Evolutionary conservation across 495 filamentous ascomycete species (phyloP).

Genomic region (Tuber melanosporum): DNA sequence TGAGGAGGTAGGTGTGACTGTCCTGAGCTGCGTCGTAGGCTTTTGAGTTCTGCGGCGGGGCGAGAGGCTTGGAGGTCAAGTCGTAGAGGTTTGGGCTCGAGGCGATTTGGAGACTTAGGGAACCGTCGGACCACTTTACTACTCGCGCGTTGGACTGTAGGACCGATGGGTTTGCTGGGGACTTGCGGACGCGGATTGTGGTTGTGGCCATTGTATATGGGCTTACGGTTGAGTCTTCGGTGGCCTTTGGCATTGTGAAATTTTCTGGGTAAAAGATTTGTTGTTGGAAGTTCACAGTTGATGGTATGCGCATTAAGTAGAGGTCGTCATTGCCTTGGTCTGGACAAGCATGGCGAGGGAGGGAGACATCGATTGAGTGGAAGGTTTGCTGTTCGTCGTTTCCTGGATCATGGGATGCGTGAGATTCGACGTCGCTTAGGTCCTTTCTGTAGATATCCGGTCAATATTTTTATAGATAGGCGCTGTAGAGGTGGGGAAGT

Average conservation of each 20-base stretch:
- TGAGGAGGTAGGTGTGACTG: slow-evolving; percentile 63
- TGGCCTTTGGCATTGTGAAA: slow-evolving; percentile 53
- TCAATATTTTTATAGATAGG: slow-evolving; percentile 29
- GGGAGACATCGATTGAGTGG: slow-evolving; percentile 51
- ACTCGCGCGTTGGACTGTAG: slow-evolving; percentile 67
- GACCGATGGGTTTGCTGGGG: slow-evolving; percentile 53
- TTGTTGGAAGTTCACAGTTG: slow-evolving; percentile 58
- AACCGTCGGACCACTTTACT: slow-evolving; percentile 68
- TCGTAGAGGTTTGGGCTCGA: slow-evolving; percentile 61
- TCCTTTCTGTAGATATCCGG: slow-evolving; percentile 44
- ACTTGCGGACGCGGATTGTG: slow-evolving; percentile 63
- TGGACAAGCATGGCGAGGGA: slow-evolving; percentile 57
- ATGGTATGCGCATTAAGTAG: slow-evolving; percentile 62
- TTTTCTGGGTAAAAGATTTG: slow-evolving; percentile 58
- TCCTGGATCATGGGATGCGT: slow-evolving; percentile 52
- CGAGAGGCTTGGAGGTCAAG: slow-evolving; percentile 57
- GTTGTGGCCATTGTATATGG: slow-evolving; percentile 60
- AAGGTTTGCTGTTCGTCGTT: slow-evolving; percentile 44
- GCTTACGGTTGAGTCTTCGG: slow-evolving; percentile 44
- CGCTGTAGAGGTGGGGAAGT: slow-evolving; percentile 21
- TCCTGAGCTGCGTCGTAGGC: slow-evolving; percentile 57
- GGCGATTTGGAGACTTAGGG: slow-evolving; percentile 64
- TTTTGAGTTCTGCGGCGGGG: slow-evolving; percentile 49
- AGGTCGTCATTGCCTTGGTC: slow-evolving; percentile 57
- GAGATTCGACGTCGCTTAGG: slow-evolving; percentile 60